Evolutionary conservation across 345 rosid genomes (phyloP).

Genomic region (Dovyalis caffra): DNA sequence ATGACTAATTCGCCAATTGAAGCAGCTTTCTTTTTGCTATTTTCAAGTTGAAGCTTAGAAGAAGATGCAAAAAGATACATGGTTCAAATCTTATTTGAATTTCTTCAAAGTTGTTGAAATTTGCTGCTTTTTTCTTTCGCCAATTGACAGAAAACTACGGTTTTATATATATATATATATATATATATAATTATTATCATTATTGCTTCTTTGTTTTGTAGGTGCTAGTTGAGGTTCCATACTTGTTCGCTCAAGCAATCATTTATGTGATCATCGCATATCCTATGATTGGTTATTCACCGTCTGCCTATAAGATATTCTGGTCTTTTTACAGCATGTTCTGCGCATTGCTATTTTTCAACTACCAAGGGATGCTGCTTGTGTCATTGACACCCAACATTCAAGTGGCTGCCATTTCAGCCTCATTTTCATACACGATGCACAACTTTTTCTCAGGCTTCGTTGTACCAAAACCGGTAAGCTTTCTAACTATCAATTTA

Average conservation of each 20-base stretch:
- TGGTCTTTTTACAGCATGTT: constrained; percentile 28
- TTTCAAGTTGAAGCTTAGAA: no score
- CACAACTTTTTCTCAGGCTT: constrained; percentile 35
- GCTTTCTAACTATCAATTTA: background rate
- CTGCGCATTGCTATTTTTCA: constrained; percentile 25
- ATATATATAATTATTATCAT: background rate
- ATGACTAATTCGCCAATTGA: no score
- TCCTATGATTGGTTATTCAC: constrained; percentile 68
- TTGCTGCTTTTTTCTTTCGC: no score
- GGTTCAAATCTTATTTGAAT: no score
- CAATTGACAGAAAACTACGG: no score
- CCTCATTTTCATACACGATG: constrained; percentile 20
- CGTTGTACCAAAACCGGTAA: constrained; percentile 31
- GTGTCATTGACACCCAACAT: constrained; percentile 22
- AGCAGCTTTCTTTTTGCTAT: no score
- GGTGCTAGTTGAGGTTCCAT: constrained; percentile 76
- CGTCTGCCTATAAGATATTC: constrained; percentile 21
- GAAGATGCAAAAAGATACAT: no score
- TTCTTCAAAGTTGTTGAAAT: no score
- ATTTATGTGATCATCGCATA: constrained; percentile 45
- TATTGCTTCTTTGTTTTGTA: constrained; percentile 14
- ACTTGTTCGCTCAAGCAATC: constrained; percentile 43
- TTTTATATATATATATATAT: no score
- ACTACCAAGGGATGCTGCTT: constrained; percentile 31
- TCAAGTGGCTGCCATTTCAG: constrained; percentile 12